These are phyloP conservation scores for Papiliotrema terrestris DNA, from an alignment of 1,284 basidiomycete species.

Conservation along the genomic window DNA sequence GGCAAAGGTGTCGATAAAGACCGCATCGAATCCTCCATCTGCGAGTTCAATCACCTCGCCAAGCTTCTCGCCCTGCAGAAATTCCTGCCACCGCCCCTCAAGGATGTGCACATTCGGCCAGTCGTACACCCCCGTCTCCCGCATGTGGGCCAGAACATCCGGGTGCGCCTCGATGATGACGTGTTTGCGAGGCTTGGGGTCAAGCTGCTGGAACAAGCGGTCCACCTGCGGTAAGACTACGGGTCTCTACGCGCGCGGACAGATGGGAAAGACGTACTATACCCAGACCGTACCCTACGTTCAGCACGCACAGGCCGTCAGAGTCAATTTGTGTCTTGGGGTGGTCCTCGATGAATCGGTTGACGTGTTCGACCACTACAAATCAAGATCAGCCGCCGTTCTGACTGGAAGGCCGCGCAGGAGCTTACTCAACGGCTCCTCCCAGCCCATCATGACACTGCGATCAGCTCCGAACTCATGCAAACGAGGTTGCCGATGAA, in stretches of 20 bases:
- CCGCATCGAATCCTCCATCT: slow-evolving; percentile 68
- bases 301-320: slow-evolving; percentile 67
- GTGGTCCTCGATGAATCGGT: slow-evolving; percentile 58
- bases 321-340: slow-evolving; percentile 48
- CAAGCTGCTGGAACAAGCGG: slow-evolving; percentile 63
- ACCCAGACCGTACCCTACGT: slow-evolving; percentile 91
- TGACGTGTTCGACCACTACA: slow-evolving; percentile 51
- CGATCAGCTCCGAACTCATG: not conserved
- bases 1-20: slow-evolving; percentile 95
- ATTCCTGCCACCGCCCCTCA: slow-evolving; percentile 92
- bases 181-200: slow-evolving; percentile 61
- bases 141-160: slow-evolving; percentile 79
- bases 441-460: slow-evolving; percentile 95
- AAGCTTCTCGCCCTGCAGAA: slow-evolving; percentile 54
- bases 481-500: too few species aligned
- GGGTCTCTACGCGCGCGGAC: slow-evolving; percentile 7
- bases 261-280: slow-evolving; percentile 61
- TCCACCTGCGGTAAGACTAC: slow-evolving; percentile 62
- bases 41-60: slow-evolving; percentile 37
- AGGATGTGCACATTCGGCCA: slow-evolving; percentile 73
- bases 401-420: slow-evolving; percentile 16
- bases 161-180: slow-evolving; percentile 95
- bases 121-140: slow-evolving; percentile 68
- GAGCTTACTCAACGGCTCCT: slow-evolving; percentile 64
- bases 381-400: slow-evolving; percentile 12